Percentiles rank a stretch among this genome's conserved stretches.
These are phyloP conservation scores for Galeopsis tetrahit DNA, from an alignment of 257 asterid genomes.

Conservation along the genomic window DNA sequence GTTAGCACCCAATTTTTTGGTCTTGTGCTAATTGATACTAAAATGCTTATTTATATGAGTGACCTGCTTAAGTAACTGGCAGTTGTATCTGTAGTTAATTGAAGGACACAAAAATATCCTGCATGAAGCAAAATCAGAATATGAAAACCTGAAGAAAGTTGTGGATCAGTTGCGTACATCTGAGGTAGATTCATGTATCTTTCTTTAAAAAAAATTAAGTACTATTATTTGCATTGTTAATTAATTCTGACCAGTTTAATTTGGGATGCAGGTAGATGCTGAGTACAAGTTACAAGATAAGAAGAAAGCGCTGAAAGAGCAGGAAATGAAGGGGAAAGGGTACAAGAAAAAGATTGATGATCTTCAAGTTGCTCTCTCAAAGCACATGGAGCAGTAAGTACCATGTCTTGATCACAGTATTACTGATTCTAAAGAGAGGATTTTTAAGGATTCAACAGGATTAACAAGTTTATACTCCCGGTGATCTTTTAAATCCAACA, in stretches of 20 bases:
- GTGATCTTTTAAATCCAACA: conserved; percentile 35
- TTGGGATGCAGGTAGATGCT: conserved; percentile 75
- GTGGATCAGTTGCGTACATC: conserved; percentile 87
- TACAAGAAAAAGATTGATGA: conserved; percentile 82
- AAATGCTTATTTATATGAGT: background rate
- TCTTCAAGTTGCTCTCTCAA: conserved; percentile 65
- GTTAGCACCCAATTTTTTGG: conserved; percentile 40
- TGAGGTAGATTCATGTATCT: conserved; percentile 57
- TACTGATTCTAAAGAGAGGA: background rate
- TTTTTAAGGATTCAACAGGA: too few species aligned
- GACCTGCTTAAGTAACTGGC: conserved; percentile 10
- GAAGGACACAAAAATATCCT: conserved; percentile 72
- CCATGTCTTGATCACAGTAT: conserved; percentile 20
- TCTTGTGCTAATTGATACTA: background rate
- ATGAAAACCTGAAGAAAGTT: conserved; percentile 77
- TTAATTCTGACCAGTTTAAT: conserved; percentile 24
- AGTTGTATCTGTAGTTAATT: conserved; percentile 57
- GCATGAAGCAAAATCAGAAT: conserved; percentile 70
- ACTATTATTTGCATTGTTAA: background rate
- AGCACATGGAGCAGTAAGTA: conserved; percentile 93
- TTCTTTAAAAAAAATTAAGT: background rate
- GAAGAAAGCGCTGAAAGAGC: conserved; percentile 73
- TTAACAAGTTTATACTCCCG: background rate
- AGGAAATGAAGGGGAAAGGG: conserved; percentile 75
- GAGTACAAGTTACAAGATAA: conserved; percentile 93